Percentiles rank a stretch among this genome's conserved stretches.
Evolutionary conservation across 2,329 filamentous ascomycete genomes (phyloP).

Genomic region (Alternaria alternata): DNA sequence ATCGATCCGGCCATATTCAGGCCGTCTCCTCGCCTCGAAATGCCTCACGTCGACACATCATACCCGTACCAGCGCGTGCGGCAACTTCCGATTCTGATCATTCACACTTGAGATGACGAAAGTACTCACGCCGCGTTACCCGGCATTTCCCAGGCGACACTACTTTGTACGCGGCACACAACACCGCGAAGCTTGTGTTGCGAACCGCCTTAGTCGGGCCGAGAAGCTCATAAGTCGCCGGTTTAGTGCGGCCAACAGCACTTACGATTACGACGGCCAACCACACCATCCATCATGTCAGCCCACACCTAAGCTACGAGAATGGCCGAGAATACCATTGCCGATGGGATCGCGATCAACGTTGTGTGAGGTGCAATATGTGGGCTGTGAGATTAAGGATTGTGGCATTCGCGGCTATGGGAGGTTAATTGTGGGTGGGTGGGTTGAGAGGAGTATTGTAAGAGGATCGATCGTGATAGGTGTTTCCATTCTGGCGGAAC

Average conservation of each 20-base stretch:
- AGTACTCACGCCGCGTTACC: neutral
- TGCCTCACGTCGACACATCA: neutral
- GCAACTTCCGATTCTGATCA: neutral
- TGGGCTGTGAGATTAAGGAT: neutral
- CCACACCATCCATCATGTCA: neutral
- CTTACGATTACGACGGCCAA: neutral
- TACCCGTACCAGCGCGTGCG: neutral
- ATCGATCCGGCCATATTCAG: conserved; percentile 2
- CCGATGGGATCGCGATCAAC: neutral
- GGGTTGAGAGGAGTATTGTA: neutral
- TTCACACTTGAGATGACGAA: neutral
- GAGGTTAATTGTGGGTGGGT: conserved; percentile 3
- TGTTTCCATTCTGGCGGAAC: neutral
- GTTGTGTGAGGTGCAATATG: neutral
- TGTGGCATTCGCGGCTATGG: neutral
- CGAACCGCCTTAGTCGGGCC: conserved; percentile 1
- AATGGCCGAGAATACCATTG: conserved; percentile 1
- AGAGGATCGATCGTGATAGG: neutral
- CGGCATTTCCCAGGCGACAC: neutral
- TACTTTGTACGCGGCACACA: neutral
- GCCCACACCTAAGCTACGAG: conserved; percentile 1
- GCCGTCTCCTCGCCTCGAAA: neutral
- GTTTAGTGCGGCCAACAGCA: neutral
- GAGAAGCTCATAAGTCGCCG: conserved; percentile 2
- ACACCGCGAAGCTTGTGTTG: conserved; percentile 3